Evolutionary conservation across 2,329 filamentous ascomycete genomes (phyloP), one percentile per base, ranked within the genome.

Genomic region (Calonectria montana): DNA sequence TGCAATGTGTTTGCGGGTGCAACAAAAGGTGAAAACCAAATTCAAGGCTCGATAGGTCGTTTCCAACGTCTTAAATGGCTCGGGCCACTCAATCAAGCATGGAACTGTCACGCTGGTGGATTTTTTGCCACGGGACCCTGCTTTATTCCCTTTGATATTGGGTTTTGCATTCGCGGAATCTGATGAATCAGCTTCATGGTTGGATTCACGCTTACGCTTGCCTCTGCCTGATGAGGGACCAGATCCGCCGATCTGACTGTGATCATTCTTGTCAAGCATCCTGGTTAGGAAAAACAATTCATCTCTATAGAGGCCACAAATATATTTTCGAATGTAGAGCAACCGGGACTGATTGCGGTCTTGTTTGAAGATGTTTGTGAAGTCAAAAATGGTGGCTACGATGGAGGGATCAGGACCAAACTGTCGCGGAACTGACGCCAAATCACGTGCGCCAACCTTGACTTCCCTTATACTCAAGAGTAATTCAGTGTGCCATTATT

Each of bases 11-110:
- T 97, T 98, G 55, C 97, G 92, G 1, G 96, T 96, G 81, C 92
- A 97, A 85, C 95, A 97, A 81, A 99, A 98, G 0, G 97, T 98
- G 78, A 95, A 98, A 1, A 98, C 95, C 2, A 98, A 85, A 78
- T 98, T 99, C 71, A 99, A 85, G 1, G 97, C 96, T 72, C 92
- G 90, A 81, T 98, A 94, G 0, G 92, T 94, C 81, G 92, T 92
- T 29, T 93, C 91, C 10, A 98, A 88, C 48, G 87, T 86, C 69
- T 91, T 92, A 82, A 98, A 94, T 55, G 89, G 87, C 1, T 90
- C 88, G 0, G 96, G 95, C 95, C 96, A 98, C 61, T 86, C 84
- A 31, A 86, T 83, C 27, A 80, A 72, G 67, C 85, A 85, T 10
- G 70, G 71, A 10, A 78, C 70, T 6, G 66, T 53, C 29, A 39